These are phyloP conservation scores for Aspergillus glaucus DNA, from an alignment of 2,329 filamentous ascomycete species.

Conservation along the genomic window DNA sequence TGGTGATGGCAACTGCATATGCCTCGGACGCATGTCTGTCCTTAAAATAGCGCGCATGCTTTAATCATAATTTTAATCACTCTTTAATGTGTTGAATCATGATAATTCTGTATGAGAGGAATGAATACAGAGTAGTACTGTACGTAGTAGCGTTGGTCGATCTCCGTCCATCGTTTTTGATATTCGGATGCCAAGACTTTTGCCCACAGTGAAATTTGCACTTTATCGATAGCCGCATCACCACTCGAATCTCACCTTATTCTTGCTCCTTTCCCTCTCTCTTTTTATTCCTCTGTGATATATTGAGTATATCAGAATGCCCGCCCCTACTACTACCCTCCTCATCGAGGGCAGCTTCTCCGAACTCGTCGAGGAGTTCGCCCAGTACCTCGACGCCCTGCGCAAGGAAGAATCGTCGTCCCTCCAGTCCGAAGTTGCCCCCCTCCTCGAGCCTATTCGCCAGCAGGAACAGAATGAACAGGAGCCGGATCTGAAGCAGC, in stretches of 20 bases:
- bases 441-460: constrained; percentile 54
- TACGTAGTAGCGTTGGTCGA: too few species aligned
- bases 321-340: constrained; percentile 56
- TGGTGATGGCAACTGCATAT: too few species aligned
- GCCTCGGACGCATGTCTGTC: too few species aligned
- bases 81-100: too few species aligned
- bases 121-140: too few species aligned
- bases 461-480: constrained; percentile 51
- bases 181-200: constrained; percentile 30
- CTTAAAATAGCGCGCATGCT: too few species aligned
- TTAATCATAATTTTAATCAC: too few species aligned
- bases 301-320: constrained; percentile 40
- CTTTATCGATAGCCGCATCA: constrained; percentile 25
- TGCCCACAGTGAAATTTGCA: constrained; percentile 39
- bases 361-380: constrained; percentile 90
- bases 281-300: too few species aligned
- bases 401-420: constrained; percentile 58
- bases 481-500: constrained; percentile 53
- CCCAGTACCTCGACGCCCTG: constrained; percentile 82
- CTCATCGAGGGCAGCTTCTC: constrained; percentile 87
- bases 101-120: too few species aligned
- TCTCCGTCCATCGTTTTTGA: constrained; percentile 2
- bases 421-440: constrained; percentile 59
- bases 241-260: constrained; percentile 1
- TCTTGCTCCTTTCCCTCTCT: constrained; percentile 4